phyloP scores from a whole-genome alignment of 441 rosid species.

The Isatis lusitanica region DNA sequence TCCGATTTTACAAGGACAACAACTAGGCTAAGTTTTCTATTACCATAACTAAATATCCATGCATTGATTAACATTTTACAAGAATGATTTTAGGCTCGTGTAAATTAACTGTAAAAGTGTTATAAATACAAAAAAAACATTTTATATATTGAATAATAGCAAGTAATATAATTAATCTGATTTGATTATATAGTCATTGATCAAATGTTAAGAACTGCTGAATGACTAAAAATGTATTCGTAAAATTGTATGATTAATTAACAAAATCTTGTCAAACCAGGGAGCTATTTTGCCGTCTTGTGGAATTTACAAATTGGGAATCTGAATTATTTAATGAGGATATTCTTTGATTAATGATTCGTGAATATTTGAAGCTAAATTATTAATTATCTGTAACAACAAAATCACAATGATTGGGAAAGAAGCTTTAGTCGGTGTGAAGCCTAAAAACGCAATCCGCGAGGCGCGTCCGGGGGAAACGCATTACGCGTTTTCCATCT shows the following conservation, averaged over 20 bases:
- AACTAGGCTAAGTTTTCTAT: background rate
- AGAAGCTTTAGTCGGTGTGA: slow-evolving; percentile 14
- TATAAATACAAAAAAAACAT: background rate
- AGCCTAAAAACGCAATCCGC: slow-evolving; percentile 17
- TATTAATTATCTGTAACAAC: slow-evolving; percentile 12
- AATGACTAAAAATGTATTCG: background rate
- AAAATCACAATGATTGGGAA: slow-evolving; percentile 14
- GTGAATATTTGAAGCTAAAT: background rate
- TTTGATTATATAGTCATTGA: background rate
- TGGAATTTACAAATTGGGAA: background rate
- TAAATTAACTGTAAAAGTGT: background rate
- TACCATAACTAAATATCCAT: background rate
- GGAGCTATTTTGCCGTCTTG: background rate
- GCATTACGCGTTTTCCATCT: slow-evolving; percentile 16
- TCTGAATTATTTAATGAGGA: background rate
- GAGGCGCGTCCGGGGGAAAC: slow-evolving; percentile 26
- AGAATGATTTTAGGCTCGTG: background rate
- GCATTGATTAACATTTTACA: background rate
- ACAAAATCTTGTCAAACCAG: background rate
- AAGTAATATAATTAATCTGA: background rate
- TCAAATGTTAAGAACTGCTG: background rate
- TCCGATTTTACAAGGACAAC: background rate
- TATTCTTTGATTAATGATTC: background rate
- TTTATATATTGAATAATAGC: background rate
- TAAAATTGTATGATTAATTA: background rate